phyloP scores from a whole-genome alignment of 1,284 basidiomycete species.

The Crepidotus sp. region DNA sequence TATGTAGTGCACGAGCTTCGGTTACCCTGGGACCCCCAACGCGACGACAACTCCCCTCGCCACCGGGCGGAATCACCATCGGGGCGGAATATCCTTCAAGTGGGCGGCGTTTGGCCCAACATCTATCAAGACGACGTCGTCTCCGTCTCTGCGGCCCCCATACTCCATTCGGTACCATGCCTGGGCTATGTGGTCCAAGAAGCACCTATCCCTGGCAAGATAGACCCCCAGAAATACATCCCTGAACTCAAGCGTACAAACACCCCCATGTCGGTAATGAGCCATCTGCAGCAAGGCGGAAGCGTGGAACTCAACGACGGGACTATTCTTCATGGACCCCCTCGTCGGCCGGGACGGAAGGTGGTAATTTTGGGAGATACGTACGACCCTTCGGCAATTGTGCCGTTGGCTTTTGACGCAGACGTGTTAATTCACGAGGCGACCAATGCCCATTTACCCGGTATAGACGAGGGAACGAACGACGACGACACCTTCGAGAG shows the following conservation, averaged over 20 bases:
- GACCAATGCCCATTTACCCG: conserved; percentile 85
- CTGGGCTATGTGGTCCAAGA: conserved; percentile 80
- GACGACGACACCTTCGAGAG: conserved; percentile 46
- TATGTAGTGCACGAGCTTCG: conserved; percentile 91
- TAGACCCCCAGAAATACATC: conserved; percentile 57
- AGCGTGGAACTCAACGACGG: conserved; percentile 72
- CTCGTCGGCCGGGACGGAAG: conserved; percentile 59
- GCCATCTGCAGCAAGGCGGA: conserved; percentile 59
- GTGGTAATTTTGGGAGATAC: conserved; percentile 78
- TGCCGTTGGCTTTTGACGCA: conserved; percentile 46
- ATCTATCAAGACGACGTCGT: conserved; percentile 55
- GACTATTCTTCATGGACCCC: conserved; percentile 66
- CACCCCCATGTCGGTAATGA: conserved; percentile 66
- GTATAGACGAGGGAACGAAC: conserved; percentile 49
- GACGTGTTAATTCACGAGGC: conserved; percentile 80
- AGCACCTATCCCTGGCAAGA: conserved; percentile 67
- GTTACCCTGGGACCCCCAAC: conserved; percentile 43
- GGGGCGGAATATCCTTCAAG: conserved; percentile 61
- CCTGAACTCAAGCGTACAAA: conserved; percentile 60
- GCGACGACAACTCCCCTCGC: conserved; percentile 40
- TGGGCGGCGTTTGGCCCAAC: conserved; percentile 63
- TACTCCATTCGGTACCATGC: conserved; percentile 75
- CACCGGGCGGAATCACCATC: conserved; percentile 49
- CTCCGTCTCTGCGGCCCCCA: conserved; percentile 77
- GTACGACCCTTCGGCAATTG: conserved; percentile 62